Base-by-base conservation (phyloP, 257 asterid species). In the Misopates orontium region DNA sequence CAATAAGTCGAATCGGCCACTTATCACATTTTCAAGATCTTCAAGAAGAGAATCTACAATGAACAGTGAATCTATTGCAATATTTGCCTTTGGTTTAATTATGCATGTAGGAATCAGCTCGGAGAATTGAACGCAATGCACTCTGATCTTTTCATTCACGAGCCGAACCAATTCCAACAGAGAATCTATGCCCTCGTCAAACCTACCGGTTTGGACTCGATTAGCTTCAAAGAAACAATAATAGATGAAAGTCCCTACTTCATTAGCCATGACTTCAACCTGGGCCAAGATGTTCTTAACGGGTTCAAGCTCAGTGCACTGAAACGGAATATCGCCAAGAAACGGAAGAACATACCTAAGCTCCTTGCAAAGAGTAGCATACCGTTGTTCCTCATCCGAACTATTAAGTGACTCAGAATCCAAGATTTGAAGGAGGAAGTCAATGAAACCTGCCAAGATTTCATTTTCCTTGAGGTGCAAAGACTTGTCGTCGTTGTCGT, bases 91-190 rank as follows among this genome's bases (percentile, higher is more conserved):
- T 4, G 56, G 11, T 0, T 13, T 1, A 17, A 4, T 8, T n/a
- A 22, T 1, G 10, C 12, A 1, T 1, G 42, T 9, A 9, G 2
- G 14, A 10, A 16, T 13, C 15, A 23, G 41, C 10, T 44, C 25
- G 6, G 20, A 25, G 62, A 54, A 18, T 23, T 24, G 6, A 41
- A n/a, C 23, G 60, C 60, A 55, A 0, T 4, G 18, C 60, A 10
- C 41, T 32, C 14, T 39, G 47, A 66, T 66, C 32, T 42, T 11
- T 0, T 0, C 24, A 39, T 66, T 66, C 54, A 66, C 28, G 54
- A 41, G 16, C 10, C 42, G 4, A 10, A 42, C 22, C 8, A 41
- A 31, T 12, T 42, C 42, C 5, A 61, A n/a, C n/a, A n/a, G n/a
- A n/a, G n/a, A n/a, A n/a, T n/a, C n/a, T n/a, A n/a, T n/a, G n/a